phyloP scores from a whole-genome alignment of 208 protist species.

The Trichomonas tenax region DNA sequence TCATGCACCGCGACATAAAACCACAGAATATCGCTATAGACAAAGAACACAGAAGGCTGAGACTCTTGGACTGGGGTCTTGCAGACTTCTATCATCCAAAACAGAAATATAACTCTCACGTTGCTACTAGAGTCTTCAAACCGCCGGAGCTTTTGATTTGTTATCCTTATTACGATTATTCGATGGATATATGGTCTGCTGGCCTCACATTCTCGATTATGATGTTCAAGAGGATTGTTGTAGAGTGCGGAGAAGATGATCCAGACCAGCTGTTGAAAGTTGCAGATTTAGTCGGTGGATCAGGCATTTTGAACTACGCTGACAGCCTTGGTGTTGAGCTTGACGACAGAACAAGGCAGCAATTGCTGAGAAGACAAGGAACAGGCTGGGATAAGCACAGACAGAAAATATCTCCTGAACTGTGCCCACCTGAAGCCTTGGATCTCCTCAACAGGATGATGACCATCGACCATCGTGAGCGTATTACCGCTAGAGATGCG shows the following conservation, averaged over 20 bases:
- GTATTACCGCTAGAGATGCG: background rate
- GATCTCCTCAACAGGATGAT: background rate
- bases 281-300: background rate
- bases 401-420: no score
- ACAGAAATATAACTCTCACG: background rate
- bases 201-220: background rate
- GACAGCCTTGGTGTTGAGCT: background rate
- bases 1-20: constrained; percentile 50
- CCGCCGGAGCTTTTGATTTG: background rate
- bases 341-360: background rate
- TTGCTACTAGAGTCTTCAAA: background rate
- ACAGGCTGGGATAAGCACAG: no score
- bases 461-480: background rate
- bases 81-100: no score
- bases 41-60: background rate
- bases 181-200: constrained; percentile 12
- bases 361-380: background rate
- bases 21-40: constrained; percentile 43
- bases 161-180: no score
- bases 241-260: constrained; percentile 28
- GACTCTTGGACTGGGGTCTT: no score
- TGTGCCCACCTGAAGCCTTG: background rate
- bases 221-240: constrained; percentile 26
- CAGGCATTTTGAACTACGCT: background rate
- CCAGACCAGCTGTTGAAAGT: background rate